Evolutionary conservation across 305 asterid species (phyloP).

Genomic region (Fraxinus platypoda): DNA sequence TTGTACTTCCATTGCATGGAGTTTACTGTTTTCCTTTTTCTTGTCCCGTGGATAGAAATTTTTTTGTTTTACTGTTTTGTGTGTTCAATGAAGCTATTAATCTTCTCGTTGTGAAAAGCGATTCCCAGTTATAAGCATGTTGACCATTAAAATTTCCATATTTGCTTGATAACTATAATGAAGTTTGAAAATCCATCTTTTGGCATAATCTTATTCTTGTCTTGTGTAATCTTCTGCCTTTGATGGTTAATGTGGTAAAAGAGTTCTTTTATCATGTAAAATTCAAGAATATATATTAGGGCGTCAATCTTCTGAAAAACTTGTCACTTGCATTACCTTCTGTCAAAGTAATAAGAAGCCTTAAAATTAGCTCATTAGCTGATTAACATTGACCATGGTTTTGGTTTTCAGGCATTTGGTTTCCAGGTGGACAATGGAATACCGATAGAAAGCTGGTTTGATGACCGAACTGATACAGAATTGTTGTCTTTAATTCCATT

Average conservation of each 20-base stretch:
- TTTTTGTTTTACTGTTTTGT: background rate
- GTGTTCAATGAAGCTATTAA: background rate
- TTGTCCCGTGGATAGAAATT: background rate
- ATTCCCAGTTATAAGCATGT: background rate
- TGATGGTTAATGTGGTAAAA: background rate
- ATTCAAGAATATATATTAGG: background rate
- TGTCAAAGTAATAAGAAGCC: background rate
- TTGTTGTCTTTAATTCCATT: slow-evolving; percentile 67
- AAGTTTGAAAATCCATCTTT: background rate
- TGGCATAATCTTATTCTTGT: background rate
- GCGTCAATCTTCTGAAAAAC: background rate
- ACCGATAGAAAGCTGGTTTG: slow-evolving; percentile 98
- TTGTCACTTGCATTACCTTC: background rate
- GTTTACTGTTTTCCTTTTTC: background rate
- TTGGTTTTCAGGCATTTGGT: slow-evolving; percentile 75
- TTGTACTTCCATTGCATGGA: background rate
- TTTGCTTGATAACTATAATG: background rate
- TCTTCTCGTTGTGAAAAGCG: background rate
- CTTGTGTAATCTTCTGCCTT: background rate
- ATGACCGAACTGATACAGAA: slow-evolving; percentile 70
- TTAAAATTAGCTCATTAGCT: background rate
- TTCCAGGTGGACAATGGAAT: slow-evolving; percentile 98
- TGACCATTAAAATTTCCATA: background rate
- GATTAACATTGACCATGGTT: background rate
- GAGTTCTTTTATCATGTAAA: background rate